Evolutionary conservation across 148 eudicot species (phyloP), one percentile per base, ranked within the genome.

Genomic region (Diospyros kaki): DNA sequence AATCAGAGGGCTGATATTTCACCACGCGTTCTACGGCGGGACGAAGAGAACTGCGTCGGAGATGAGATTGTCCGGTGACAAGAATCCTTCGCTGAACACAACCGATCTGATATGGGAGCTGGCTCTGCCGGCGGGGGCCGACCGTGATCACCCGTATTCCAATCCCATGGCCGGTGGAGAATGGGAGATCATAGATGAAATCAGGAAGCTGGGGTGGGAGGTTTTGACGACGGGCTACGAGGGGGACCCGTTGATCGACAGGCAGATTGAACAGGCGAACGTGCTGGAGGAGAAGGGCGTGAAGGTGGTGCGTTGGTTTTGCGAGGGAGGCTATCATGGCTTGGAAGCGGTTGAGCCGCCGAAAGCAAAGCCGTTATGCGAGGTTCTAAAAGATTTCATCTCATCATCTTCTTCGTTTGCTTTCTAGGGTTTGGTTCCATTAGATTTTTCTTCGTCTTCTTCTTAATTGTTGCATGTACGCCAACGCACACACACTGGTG

Each of bases 11-110:
- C 55, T 89, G 84, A 76, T 84, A 12, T 50, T 87, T 72, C 71
- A 85, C 52, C 89, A 86, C 2, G 85, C 89, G 10, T 84, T 41
- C 50, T 87, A 87, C 43, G 75, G 93, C 9, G 91, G 93, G 69
- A 1, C 56, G 1, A 61, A 82, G 7, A 74, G 81, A 54, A 84
- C 84, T 2, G 17, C 64, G 17, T 83, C 90, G 0, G 87, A 87
- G 59, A 7, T 73, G 12, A 76, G 72, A 6, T 58, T 62, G n/a
- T 72, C 72, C 5, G 28, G 81, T 6, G 82, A 81, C 39, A 44
- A 17, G 48, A 58, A n/a, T n/a, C n/a, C n/a, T n/a, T 74, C 38
- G 60, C n/a, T n/a, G 8, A 28, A 28, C 28, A 0, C 28, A 28
- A 28, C 28, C 28, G 90, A 90, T 66, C 10, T 72, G 7, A 44